Evolutionary conservation across 257 asterid species (phyloP).

Genomic region (Capsicum chinense): DNA sequence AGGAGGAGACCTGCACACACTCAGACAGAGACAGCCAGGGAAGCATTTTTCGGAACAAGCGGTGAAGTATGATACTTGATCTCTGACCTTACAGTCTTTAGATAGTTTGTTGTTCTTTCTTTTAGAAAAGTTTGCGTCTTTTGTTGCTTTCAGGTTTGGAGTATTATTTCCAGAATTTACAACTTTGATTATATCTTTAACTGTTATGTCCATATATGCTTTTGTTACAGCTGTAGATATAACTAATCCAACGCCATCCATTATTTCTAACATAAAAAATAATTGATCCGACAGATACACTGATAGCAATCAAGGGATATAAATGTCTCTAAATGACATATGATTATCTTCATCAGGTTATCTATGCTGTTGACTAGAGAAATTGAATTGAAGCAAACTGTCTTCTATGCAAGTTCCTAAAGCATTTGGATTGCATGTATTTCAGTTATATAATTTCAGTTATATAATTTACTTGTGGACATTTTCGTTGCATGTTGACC

Average conservation of each 20-base stretch:
- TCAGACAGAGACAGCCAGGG: constrained; percentile 82
- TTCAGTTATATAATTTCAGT: not conserved
- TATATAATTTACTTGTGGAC: constrained; percentile 14
- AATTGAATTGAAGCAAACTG: constrained; percentile 1
- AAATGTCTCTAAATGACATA: not conserved
- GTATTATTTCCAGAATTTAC: constrained; percentile 7
- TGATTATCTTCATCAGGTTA: not conserved
- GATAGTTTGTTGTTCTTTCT: constrained; percentile 28
- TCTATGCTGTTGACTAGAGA: not conserved
- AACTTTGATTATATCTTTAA: not conserved
- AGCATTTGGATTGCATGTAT: not conserved
- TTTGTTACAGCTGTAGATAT: constrained; percentile 10
- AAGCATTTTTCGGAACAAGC: constrained; percentile 85
- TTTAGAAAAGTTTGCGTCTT: not conserved
- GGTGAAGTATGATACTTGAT: constrained; percentile 61
- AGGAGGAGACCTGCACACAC: constrained; percentile 83
- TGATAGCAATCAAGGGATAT: not conserved
- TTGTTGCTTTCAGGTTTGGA: not conserved
- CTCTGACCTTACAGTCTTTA: constrained; percentile 27
- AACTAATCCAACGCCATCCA: not conserved
- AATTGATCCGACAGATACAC: not conserved
- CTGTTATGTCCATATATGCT: constrained; percentile 5
- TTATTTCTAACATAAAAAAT: not conserved
- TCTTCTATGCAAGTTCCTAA: not conserved
- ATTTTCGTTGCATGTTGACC: not conserved